Percentiles rank a stretch among this genome's conserved stretches.
These are phyloP conservation scores for Pleurotus citrinopileatus DNA, from an alignment of 768 basidiomycete genomes.

Conservation along the genomic window DNA sequence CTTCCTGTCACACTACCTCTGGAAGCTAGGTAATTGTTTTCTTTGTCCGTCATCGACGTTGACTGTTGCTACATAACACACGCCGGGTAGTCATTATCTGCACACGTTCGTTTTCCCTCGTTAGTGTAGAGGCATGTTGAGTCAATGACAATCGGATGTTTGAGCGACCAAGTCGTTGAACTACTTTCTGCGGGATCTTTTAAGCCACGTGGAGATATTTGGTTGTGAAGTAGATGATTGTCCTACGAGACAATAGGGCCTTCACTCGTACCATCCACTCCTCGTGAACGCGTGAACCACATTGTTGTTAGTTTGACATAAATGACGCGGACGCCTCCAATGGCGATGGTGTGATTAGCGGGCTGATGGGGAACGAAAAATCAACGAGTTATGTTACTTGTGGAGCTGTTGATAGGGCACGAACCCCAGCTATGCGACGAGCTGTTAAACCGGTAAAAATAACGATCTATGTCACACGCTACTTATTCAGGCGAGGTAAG, in stretches of 20 bases:
- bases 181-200: not conserved
- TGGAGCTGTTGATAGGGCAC: too few species aligned
- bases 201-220: conserved; percentile 6
- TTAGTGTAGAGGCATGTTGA: conserved; percentile 4
- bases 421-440: too few species aligned
- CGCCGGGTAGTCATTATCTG: conserved; percentile 7
- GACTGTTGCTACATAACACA: conserved; percentile 9
- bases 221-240: not conserved
- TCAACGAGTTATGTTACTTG: too few species aligned
- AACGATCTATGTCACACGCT: not conserved
- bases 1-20: conserved; percentile 4
- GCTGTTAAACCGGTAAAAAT: not conserved
- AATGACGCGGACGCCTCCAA: too few species aligned
- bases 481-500: not conserved
- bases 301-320: too few species aligned
- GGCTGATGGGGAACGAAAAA: too few species aligned
- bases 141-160: conserved; percentile 11
- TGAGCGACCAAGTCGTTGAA: not conserved
- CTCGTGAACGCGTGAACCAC: too few species aligned
- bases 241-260: too few species aligned
- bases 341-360: too few species aligned
- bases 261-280: too few species aligned
- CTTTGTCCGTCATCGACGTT: conserved; percentile 10
- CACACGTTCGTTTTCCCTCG: not conserved
- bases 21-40: conserved; percentile 10